Percentiles rank a stretch among this genome's conserved stretches.
Evolutionary conservation across 2,329 filamentous ascomycete species (phyloP).

Genomic region (Xylaria sp.): DNA sequence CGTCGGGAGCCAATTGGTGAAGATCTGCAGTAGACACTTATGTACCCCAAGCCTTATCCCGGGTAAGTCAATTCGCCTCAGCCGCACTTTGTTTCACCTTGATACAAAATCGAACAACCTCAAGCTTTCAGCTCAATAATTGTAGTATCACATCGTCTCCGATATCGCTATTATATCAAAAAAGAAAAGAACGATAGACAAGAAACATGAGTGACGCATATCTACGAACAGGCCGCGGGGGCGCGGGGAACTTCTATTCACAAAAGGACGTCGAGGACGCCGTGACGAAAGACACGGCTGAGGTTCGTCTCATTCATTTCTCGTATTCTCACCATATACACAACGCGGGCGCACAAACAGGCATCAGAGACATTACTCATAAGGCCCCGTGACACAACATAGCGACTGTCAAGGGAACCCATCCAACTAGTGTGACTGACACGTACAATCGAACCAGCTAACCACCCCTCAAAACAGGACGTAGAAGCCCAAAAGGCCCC

Average conservation of each 20-base stretch:
- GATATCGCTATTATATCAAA: no score
- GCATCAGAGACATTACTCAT: conserved; percentile 6
- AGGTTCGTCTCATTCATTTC: conserved; percentile 37
- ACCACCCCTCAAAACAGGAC: conserved; percentile 41
- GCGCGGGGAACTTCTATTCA: conserved; percentile 70
- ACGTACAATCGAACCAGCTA: no score
- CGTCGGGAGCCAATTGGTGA: neutral
- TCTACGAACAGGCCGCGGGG: conserved; percentile 67
- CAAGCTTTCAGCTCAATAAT: neutral
- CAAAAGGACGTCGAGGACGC: conserved; percentile 62
- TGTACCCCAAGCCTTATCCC: conserved; percentile 11
- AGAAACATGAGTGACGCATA: conserved; percentile 54
- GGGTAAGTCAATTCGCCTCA: conserved; percentile 15
- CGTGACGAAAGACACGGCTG: conserved; percentile 42
- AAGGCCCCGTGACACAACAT: neutral
- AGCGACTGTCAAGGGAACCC: no score
- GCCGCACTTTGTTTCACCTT: neutral
- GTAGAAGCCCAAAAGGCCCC: conserved; percentile 48
- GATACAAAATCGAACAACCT: neutral
- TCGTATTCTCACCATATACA: neutral
- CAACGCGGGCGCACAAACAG: conserved; percentile 22
- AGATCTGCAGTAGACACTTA: conserved; percentile 9
- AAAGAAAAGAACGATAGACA: neutral
- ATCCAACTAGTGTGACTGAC: no score
- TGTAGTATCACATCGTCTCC: no score